These are phyloP conservation scores for Endogone sp. DNA, from an alignment of 192 early-diverging fungal species.

Conservation along the genomic window DNA sequence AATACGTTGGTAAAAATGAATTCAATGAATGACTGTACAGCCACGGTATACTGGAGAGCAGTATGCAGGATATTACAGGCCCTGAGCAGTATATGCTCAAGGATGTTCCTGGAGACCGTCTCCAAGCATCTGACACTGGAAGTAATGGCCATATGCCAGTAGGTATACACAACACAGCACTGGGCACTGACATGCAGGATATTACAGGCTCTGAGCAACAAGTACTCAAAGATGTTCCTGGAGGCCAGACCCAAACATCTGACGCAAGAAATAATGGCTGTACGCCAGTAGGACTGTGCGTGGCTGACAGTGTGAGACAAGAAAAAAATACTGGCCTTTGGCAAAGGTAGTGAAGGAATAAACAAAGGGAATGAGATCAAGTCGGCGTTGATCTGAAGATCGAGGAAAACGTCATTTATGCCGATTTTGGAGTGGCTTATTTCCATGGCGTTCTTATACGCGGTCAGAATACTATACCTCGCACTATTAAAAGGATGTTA, in stretches of 20 bases:
- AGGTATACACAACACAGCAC: conserved; percentile 13
- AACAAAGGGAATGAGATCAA: too few species aligned
- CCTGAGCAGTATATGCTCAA: conserved; percentile 9
- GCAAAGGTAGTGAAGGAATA: too few species aligned
- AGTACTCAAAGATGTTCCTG: conserved; percentile 7
- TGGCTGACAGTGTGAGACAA: conserved; percentile 6
- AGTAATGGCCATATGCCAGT: conserved; percentile 8
- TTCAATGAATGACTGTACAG: conserved; percentile 1
- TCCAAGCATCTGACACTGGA: conserved; percentile 13
- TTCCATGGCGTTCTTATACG: too few species aligned
- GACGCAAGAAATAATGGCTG: conserved; percentile 13
- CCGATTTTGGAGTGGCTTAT: too few species aligned
- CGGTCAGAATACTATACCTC: too few species aligned
- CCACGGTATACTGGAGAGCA: conserved; percentile 10
- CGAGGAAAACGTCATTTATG: too few species aligned
- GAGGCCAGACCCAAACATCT: conserved; percentile 8
- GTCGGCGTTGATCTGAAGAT: too few species aligned
- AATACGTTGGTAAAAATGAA: conserved; percentile 7
- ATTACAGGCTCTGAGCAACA: background rate
- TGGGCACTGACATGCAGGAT: too few species aligned
- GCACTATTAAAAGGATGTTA: too few species aligned
- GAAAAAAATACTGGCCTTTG: too few species aligned
- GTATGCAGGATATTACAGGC: conserved; percentile 1
- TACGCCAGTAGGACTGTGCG: conserved; percentile 14
- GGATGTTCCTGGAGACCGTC: conserved; percentile 3